phyloP scores from a whole-genome alignment of 1,284 basidiomycete genomes.

The Porodaedalea pini region DNA sequence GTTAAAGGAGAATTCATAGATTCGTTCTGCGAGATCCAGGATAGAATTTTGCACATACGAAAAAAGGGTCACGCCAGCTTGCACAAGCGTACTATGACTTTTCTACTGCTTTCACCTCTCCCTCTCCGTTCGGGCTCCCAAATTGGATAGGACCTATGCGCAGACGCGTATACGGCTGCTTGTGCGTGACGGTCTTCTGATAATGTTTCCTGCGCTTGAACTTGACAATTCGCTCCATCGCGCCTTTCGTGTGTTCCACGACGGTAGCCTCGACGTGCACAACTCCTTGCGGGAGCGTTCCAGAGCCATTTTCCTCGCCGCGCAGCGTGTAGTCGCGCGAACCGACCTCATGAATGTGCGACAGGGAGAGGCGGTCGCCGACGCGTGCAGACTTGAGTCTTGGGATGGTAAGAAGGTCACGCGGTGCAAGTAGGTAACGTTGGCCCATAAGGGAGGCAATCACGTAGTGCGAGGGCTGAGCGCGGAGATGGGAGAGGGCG shows the following conservation, averaged over 20 bases:
- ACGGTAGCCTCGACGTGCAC: constrained; percentile 86
- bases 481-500: constrained; percentile 68
- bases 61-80: too few species aligned
- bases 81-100: too few species aligned
- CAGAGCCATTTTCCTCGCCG: constrained; percentile 46
- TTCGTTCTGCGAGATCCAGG: too few species aligned
- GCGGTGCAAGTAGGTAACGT: constrained; percentile 84
- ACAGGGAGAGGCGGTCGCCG: constrained; percentile 82
- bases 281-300: constrained; percentile 48
- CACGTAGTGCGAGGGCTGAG: constrained; percentile 85
- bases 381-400: constrained; percentile 77
- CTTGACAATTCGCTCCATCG: constrained; percentile 88
- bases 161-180: constrained; percentile 90
- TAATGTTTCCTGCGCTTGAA: constrained; percentile 99
- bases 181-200: constrained; percentile 76
- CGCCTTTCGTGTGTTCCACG: constrained; percentile 93
- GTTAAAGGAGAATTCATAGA: too few species aligned
- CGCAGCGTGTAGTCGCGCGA: constrained; percentile 93
- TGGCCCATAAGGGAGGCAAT: constrained; percentile 85
- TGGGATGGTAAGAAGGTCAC: constrained; percentile 91
- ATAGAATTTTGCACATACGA: too few species aligned
- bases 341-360: constrained; percentile 90
- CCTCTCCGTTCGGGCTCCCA: constrained; percentile 19
- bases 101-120: not conserved
- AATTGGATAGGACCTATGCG: constrained; percentile 70